Percentiles rank a stretch among this genome's conserved stretches.
Evolutionary conservation across 768 basidiomycete genomes (phyloP).

Genomic region (Crucibulum laeve): DNA sequence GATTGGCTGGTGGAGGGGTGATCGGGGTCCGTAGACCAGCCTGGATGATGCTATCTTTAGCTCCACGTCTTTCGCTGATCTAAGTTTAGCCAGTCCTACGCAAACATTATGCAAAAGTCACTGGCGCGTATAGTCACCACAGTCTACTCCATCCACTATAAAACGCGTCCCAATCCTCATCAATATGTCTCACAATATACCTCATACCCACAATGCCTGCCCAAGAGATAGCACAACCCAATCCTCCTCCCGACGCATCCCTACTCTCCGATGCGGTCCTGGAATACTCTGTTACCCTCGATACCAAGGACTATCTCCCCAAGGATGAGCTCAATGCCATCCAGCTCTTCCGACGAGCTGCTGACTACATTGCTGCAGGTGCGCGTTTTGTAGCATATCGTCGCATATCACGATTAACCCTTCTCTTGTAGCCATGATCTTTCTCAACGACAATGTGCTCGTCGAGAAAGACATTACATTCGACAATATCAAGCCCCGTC

Average conservation of each 20-base stretch:
- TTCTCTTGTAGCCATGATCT: conserved; percentile 67
- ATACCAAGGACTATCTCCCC: conserved; percentile 42
- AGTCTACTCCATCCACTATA: neutral
- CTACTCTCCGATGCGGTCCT: conserved; percentile 56
- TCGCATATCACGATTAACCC: neutral
- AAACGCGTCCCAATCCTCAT: neutral
- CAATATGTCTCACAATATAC: no score
- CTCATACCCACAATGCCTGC: conserved; percentile 44
- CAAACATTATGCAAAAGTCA: no score
- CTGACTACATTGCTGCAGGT: conserved; percentile 71
- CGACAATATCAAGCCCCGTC: conserved; percentile 75
- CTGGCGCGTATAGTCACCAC: no score
- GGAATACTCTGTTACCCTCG: conserved; percentile 42
- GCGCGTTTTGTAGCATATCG: conserved; percentile 8
- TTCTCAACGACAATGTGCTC: conserved; percentile 69
- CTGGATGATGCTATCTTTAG: no score
- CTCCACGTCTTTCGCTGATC: no score
- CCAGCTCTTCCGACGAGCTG: conserved; percentile 53
- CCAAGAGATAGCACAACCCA: conserved; percentile 52
- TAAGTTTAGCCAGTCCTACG: no score
- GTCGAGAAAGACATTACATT: conserved; percentile 53
- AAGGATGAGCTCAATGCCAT: conserved; percentile 47
- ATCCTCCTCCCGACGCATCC: conserved; percentile 69
- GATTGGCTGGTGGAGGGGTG: no score
- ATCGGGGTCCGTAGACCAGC: no score